These are phyloP conservation scores for Vaccinium myrtillus DNA, from an alignment of 148 eudicot species.

Conservation along the genomic window DNA sequence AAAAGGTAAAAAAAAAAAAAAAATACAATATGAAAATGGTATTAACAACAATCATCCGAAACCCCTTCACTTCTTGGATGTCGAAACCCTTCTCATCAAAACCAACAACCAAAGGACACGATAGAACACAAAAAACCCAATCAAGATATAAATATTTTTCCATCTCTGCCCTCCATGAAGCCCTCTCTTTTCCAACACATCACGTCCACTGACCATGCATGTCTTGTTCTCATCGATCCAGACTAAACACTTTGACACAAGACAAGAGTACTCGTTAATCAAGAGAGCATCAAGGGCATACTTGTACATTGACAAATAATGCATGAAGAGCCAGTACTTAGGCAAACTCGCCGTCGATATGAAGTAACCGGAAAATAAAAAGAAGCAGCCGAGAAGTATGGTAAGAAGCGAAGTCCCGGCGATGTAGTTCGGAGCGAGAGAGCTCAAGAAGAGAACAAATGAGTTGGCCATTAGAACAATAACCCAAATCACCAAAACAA, in stretches of 20 bases:
- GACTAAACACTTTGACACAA: conserved; percentile 58
- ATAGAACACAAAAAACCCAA: conserved; percentile 73
- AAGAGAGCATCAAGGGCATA: conserved; percentile 82
- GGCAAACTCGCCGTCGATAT: conserved; percentile 72
- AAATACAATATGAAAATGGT: not conserved
- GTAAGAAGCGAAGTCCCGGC: conserved; percentile 80
- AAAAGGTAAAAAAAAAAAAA: not conserved
- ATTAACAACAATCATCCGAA: not conserved
- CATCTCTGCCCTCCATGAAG: conserved; percentile 75
- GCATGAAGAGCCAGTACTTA: conserved; percentile 82
- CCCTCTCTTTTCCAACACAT: conserved; percentile 74
- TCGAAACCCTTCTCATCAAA: conserved; percentile 81
- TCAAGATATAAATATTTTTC: conserved; percentile 65
- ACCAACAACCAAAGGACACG: conserved; percentile 73
- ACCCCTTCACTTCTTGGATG: conserved; percentile 54
- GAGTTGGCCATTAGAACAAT: conserved; percentile 82
- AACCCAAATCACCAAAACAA: conserved; percentile 76
- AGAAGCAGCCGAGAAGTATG: conserved; percentile 65
- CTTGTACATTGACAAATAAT: conserved; percentile 88
- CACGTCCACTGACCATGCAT: conserved; percentile 80
- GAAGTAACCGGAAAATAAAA: conserved; percentile 93
- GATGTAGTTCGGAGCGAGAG: conserved; percentile 82
- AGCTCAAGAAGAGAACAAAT: conserved; percentile 80
- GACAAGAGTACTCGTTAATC: conserved; percentile 88
- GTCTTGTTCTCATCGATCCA: conserved; percentile 63